Conservation (phyloP, 192 early-diverging fungal species). For the Coemansia sp. region DNA sequence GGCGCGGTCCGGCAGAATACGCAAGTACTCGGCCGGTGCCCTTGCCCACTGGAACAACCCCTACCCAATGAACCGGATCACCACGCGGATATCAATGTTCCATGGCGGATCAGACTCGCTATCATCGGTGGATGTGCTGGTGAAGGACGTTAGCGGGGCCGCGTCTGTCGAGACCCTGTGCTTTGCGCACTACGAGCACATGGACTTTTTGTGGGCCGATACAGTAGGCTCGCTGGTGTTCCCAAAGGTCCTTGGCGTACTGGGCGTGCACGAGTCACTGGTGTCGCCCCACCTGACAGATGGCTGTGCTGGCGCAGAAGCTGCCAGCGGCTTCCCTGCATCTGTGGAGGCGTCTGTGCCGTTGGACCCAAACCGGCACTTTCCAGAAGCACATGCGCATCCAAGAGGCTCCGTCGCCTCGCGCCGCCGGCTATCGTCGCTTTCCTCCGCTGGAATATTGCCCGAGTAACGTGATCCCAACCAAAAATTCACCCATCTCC, state of each 20-base stretch:
- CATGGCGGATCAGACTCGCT: conserved; percentile 84
- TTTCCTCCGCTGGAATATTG: conserved; percentile 6
- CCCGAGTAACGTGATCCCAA: no score
- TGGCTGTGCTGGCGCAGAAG: no score
- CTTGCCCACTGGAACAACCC: conserved; percentile 53
- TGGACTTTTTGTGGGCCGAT: conserved; percentile 54
- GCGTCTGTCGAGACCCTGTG: conserved; percentile 51
- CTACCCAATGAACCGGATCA: conserved; percentile 56
- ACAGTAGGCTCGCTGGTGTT: conserved; percentile 38
- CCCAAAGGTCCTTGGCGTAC: conserved; percentile 29
- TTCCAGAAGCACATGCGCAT: no score
- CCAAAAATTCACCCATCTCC: no score
- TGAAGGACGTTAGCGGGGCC: conserved; percentile 46
- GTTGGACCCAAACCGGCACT: no score
- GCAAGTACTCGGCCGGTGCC: conserved; percentile 58
- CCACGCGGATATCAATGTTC: conserved; percentile 84
- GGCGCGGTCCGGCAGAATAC: conserved; percentile 37
- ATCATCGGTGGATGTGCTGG: conserved; percentile 60
- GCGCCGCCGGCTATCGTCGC: conserved; percentile 28
- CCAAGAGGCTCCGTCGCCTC: no score
- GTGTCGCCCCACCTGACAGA: no score
- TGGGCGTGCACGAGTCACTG: conserved; percentile 28
- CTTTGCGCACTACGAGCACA: conserved; percentile 75
- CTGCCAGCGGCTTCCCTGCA: no score
- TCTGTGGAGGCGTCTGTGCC: no score